A percentile compares a stretch with the other conserved stretches of the same genome.
Evolutionary conservation across 1,284 basidiomycete genomes (phyloP).

Genomic region (Phellopilus nigrolimitatus): DNA sequence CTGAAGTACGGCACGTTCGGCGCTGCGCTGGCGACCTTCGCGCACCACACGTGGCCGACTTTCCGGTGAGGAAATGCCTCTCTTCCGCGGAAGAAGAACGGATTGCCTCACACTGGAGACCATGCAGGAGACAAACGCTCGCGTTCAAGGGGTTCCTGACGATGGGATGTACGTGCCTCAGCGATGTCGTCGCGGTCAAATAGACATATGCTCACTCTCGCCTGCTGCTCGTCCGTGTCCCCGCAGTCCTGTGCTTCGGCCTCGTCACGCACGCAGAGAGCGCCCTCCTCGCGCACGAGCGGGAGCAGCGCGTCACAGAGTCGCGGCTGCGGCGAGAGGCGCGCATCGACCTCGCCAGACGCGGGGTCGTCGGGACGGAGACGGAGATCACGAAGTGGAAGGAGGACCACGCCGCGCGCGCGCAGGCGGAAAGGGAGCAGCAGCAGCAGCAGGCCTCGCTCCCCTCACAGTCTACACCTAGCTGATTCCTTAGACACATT

Average conservation of each 20-base stretch:
- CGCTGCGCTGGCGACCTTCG: conserved; percentile 54
- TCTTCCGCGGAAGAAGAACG: background rate
- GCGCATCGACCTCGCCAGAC: conserved; percentile 64
- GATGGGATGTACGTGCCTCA: conserved; percentile 42
- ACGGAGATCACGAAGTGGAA: conserved; percentile 81
- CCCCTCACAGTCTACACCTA: background rate
- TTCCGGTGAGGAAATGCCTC: conserved; percentile 53
- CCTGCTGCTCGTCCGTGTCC: background rate
- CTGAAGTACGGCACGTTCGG: conserved; percentile 51
- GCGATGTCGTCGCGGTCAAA: conserved; percentile 4
- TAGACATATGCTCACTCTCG: conserved; percentile 2
- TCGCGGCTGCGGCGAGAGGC: conserved; percentile 69
- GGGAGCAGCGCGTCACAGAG: conserved; percentile 58
- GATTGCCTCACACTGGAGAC: background rate
- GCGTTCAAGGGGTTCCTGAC: conserved; percentile 77
- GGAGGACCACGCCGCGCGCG: conserved; percentile 36
- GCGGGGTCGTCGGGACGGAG: conserved; percentile 77
- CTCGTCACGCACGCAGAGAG: conserved; percentile 72
- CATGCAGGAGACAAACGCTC: conserved; percentile 65
- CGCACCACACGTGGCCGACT: conserved; percentile 72
- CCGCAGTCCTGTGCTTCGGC: conserved; percentile 57
- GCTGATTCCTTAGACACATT: background rate
- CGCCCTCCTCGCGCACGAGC: conserved; percentile 70
- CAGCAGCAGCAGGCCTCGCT: background rate
- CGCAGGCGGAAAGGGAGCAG: conserved; percentile 1